Conservation (phyloP, 768 basidiomycete genomes). For the Mycena amicta region DNA sequence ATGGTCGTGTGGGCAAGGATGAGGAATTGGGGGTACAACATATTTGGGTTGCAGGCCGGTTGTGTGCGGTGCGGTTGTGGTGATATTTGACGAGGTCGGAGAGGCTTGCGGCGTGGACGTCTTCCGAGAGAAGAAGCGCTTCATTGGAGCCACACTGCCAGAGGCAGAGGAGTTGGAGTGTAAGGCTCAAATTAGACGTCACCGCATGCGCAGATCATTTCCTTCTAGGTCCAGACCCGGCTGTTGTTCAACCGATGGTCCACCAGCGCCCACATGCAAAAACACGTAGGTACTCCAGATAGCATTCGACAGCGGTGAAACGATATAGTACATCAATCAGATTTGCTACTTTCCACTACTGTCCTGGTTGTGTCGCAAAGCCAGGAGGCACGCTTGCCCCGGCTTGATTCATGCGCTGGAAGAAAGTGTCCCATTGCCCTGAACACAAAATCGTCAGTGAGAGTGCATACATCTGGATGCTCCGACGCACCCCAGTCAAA, state of each 20-base stretch:
- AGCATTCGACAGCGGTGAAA: neutral
- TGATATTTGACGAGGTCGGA: conserved; percentile 15
- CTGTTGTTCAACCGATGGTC: too few species aligned
- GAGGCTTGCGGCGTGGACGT: conserved; percentile 30
- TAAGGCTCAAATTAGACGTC: neutral
- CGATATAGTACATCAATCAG: neutral
- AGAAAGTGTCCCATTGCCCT: conserved; percentile 87
- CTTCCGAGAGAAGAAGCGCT: conserved; percentile 42
- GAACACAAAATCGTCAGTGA: conserved; percentile 15
- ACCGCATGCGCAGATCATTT: neutral
- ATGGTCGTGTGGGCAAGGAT: conserved; percentile 71
- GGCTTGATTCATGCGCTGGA: conserved; percentile 54
- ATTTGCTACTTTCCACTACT: neutral
- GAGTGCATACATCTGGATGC: conserved; percentile 4
- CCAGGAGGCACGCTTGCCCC: neutral
- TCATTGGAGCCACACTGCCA: conserved; percentile 32
- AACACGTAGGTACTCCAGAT: neutral
- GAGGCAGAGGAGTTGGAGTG: neutral
- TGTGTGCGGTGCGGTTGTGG: conserved; percentile 21
- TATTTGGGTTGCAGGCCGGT: conserved; percentile 62
- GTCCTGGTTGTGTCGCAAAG: neutral
- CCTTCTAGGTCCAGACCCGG: too few species aligned
- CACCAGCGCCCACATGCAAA: neutral
- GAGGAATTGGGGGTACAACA: conserved; percentile 68
- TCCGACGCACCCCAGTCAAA: conserved; percentile 77